Conservation (phyloP, 163 green algal species). For the Smithsoniella earleae region DNA sequence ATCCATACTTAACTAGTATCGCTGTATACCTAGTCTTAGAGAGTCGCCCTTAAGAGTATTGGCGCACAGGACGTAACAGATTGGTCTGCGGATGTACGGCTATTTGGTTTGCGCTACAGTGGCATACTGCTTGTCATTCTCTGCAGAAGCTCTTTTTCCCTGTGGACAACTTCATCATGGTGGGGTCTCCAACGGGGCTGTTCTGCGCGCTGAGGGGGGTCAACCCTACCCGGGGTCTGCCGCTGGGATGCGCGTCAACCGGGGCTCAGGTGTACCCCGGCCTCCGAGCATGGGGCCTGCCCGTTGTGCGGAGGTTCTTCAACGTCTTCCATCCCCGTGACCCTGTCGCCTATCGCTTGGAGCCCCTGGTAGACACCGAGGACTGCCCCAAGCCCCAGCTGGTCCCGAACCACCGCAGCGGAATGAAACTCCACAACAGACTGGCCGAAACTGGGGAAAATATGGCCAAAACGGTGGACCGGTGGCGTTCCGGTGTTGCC, state of each 20-base stretch:
- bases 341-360: slow-evolving; percentile 24
- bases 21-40: too few relatives aligned
- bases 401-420: slow-evolving; percentile 2
- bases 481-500: background rate
- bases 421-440: background rate
- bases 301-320: background rate
- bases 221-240: background rate
- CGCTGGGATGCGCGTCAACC: background rate
- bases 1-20: too few relatives aligned
- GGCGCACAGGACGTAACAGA: too few relatives aligned
- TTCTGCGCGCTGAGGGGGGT: slow-evolving; percentile 5
- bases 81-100: too few relatives aligned
- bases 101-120: too few relatives aligned
- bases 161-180: slow-evolving; percentile 31
- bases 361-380: slow-evolving; percentile 1
- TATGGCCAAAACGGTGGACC: slow-evolving; percentile 1
- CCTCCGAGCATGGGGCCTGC: background rate
- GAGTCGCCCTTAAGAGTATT: too few relatives aligned
- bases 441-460: slow-evolving; percentile 6
- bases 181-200: slow-evolving; percentile 4
- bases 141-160: slow-evolving; percentile 10
- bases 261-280: background rate
- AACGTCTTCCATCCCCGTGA: slow-evolving; percentile 22
- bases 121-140: too few relatives aligned
- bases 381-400: slow-evolving; percentile 1